Conservation (phyloP, 208 protist genomes). For the Leishmania tarentolae region DNA sequence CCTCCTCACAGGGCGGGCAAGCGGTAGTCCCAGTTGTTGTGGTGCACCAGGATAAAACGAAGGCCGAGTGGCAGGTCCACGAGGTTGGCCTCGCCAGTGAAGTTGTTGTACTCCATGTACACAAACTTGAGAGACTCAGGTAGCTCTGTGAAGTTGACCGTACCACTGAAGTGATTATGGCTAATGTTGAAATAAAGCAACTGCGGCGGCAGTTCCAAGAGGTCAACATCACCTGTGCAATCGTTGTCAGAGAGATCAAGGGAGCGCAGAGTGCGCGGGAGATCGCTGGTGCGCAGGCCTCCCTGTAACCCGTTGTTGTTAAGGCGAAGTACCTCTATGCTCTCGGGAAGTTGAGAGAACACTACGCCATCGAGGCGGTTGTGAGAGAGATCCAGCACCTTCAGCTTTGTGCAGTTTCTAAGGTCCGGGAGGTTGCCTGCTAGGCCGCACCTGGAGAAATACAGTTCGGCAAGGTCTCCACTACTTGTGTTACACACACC, state of each 20-base stretch:
- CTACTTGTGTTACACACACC: background rate
- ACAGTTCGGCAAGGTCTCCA: background rate
- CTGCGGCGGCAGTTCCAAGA: slow-evolving; percentile 19
- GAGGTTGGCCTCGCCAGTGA: slow-evolving; percentile 41
- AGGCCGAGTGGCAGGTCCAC: slow-evolving; percentile 41
- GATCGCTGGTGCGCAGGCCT: background rate
- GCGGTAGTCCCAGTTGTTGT: slow-evolving; percentile 59
- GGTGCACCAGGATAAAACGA: slow-evolving; percentile 44
- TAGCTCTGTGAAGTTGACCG: slow-evolving; percentile 37
- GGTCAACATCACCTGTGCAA: slow-evolving; percentile 17
- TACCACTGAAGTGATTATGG: slow-evolving; percentile 37
- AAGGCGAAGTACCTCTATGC: slow-evolving; percentile 19
- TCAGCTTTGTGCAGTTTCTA: background rate
- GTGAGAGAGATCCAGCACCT: slow-evolving; percentile 30
- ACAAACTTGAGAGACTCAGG: slow-evolving; percentile 37
- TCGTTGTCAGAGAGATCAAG: slow-evolving; percentile 34
- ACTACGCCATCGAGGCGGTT: slow-evolving; percentile 14
- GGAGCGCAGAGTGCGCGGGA: slow-evolving; percentile 20
- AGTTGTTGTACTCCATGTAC: slow-evolving; percentile 47
- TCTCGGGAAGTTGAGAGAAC: slow-evolving; percentile 15
- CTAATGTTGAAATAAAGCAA: slow-evolving; percentile 42
- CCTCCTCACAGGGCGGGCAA: slow-evolving; percentile 20
- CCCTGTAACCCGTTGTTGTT: slow-evolving; percentile 31
- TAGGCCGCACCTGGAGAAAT: slow-evolving; percentile 5
- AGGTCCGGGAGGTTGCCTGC: slow-evolving; percentile 7